These are phyloP conservation scores for Cutaneotrichosporon cutaneum DNA, from an alignment of 1,284 basidiomycete genomes.

Conservation along the genomic window DNA sequence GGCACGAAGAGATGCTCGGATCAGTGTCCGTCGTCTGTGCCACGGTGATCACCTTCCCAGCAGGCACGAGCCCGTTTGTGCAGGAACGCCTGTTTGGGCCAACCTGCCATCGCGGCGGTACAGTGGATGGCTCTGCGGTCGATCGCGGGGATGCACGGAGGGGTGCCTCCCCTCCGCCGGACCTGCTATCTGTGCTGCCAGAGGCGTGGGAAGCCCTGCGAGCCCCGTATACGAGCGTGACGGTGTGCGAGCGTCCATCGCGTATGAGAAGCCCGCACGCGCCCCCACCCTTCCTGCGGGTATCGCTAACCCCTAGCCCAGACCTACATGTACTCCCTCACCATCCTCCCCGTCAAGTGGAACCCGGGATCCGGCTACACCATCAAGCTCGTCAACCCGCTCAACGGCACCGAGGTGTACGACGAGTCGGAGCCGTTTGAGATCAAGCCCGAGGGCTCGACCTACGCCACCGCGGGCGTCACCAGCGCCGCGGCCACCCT, in stretches of 20 bases:
- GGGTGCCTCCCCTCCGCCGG: background rate
- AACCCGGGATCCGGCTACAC: constrained; percentile 56
- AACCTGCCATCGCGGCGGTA: too few species aligned
- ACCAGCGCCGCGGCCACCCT: background rate
- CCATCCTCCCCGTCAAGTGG: background rate
- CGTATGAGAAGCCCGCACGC: too few species aligned
- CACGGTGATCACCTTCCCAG: background rate
- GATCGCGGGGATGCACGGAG: too few species aligned
- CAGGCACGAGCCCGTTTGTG: too few species aligned
- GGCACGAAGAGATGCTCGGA: background rate
- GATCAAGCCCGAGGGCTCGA: constrained; percentile 63
- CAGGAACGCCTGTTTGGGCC: too few species aligned
- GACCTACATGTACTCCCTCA: constrained; percentile 7
- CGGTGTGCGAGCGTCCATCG: too few species aligned
- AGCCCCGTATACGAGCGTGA: too few species aligned
- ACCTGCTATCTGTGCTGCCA: too few species aligned
- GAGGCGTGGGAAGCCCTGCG: too few species aligned
- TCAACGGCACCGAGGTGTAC: constrained; percentile 65
- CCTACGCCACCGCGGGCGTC: constrained; percentile 58
- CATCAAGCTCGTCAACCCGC: constrained; percentile 60
- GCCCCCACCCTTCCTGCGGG: background rate
- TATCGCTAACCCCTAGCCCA: constrained; percentile 10
- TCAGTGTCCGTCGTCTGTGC: too few species aligned
- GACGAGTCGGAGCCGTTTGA: constrained; percentile 64
- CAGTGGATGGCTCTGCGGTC: too few species aligned